Base-by-base conservation (phyloP, 257 asterid genomes). In the Nemophila menziesii region DNA sequence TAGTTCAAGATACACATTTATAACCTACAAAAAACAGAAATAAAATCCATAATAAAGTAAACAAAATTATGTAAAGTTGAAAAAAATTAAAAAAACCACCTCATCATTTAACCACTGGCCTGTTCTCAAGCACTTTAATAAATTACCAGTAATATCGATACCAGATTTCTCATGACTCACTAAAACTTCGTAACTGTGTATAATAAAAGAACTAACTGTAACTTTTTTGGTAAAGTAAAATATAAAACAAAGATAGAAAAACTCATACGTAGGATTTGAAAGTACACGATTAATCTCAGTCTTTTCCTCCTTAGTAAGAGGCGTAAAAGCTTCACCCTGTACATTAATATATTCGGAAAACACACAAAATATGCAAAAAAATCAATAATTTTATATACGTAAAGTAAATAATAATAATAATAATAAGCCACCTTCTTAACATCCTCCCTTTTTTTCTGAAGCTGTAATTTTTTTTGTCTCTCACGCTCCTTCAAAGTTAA, bases 51-150 rank as follows among this genome's bases (percentile, higher is more conserved):
- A 20, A 20, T 40, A 47, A 36, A 63, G 18, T 16, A 36, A 50
- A 29, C 4, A 12, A 8, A 29, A 29, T 29, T 13, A 5, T 20
- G 13, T 17, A 11, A 19, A 41, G n/a, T 3, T 22, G 3, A 8
- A 49, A 41, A 33, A 24, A 34, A 58, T n/a, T n/a, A n/a, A n/a
- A n/a, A n/a, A 55, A 10, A 4, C 20, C n/a, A 85, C 99, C 94
- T 90, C 99, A 56, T 85, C 94, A 62, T 85, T 90, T 66, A 90
- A 80, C 99, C 99, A 90, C 34, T 65, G 76, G 33, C 74, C 58
- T 20, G 74, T 78, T 55, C 58, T 56, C 80, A 90, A 72, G 60
- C 99, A 85, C 69, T 66, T 96, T 46, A 85, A 50, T 38, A 33
- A 52, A 50, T 77, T 83, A 50, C 82, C 99, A 54, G 78, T 72